These are phyloP conservation scores for Colletotrichum spaethianum DNA, from an alignment of 2,329 filamentous ascomycete species.

Conservation along the genomic window DNA sequence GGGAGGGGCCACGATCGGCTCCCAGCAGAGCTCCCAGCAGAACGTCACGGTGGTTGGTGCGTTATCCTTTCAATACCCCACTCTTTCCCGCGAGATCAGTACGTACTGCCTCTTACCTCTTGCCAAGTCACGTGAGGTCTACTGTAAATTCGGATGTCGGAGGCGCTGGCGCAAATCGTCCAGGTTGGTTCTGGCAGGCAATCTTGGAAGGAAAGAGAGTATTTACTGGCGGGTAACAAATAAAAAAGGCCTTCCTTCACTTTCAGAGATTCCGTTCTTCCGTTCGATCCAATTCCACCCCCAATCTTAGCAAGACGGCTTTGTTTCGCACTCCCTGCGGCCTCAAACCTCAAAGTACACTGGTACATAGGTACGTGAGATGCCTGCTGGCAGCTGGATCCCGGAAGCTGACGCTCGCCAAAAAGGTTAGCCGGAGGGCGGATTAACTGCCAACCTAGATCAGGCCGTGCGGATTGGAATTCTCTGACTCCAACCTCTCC, in stretches of 20 bases:
- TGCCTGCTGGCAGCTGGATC: constrained; percentile 31
- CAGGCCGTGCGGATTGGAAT: constrained; percentile 46
- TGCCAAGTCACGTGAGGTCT: constrained; percentile 2
- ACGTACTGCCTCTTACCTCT: background rate
- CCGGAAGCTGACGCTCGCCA: constrained; percentile 38
- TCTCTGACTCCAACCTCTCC: constrained; percentile 45
- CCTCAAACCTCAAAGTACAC: background rate
- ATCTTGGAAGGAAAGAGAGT: constrained; percentile 4
- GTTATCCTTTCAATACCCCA: background rate
- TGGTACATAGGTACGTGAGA: constrained; percentile 12
- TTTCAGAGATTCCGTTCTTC: background rate
- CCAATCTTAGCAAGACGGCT: background rate
- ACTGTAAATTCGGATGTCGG: background rate
- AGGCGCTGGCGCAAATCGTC: constrained; percentile 2
- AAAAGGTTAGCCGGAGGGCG: constrained; percentile 38
- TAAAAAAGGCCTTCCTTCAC: constrained; percentile 6
- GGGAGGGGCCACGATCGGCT: constrained; percentile 23
- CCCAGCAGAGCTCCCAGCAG: constrained; percentile 11
- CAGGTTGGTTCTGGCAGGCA: background rate
- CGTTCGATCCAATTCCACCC: background rate
- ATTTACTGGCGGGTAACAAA: background rate
- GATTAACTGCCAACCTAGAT: constrained; percentile 44
- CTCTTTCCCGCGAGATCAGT: background rate
- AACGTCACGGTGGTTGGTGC: constrained; percentile 27
- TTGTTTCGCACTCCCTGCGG: too few species aligned